Evolutionary conservation across 495 filamentous ascomycete genomes (phyloP).

Genomic region (Cercophora sp.): DNA sequence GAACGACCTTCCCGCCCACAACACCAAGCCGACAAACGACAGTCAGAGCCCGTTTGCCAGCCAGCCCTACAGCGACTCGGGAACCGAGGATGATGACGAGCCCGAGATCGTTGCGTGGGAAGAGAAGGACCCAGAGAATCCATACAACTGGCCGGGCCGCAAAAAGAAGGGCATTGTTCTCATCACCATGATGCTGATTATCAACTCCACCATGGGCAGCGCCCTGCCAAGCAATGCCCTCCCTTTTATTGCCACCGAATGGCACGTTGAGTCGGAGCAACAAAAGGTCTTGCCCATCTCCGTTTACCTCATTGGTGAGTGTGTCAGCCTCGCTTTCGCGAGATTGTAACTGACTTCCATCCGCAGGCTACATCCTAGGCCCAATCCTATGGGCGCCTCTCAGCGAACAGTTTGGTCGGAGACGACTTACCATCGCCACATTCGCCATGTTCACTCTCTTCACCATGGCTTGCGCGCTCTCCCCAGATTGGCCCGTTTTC

Average conservation of each 20-base stretch:
- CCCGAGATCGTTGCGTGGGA: slow-evolving; percentile 45
- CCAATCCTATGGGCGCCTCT: slow-evolving; percentile 65
- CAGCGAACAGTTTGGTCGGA: slow-evolving; percentile 68
- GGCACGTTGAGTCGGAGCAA: slow-evolving; percentile 51
- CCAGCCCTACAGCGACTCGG: slow-evolving; percentile 5
- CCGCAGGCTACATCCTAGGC: slow-evolving; percentile 23
- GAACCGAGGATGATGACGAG: slow-evolving; percentile 18
- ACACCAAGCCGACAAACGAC: no score
- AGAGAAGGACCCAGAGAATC: slow-evolving; percentile 48
- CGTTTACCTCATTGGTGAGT: slow-evolving; percentile 60
- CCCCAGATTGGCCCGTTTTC: slow-evolving; percentile 63
- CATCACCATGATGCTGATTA: slow-evolving; percentile 57
- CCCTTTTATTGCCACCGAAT: slow-evolving; percentile 54
- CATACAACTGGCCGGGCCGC: slow-evolving; percentile 53
- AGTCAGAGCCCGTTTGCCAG: no score
- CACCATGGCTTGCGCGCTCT: slow-evolving; percentile 64
- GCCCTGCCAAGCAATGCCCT: slow-evolving; percentile 63
- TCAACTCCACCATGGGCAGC: slow-evolving; percentile 73
- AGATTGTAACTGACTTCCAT: background rate
- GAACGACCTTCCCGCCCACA: slow-evolving; percentile 16
- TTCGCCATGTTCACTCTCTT: slow-evolving; percentile 63
- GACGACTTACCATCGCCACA: slow-evolving; percentile 53
- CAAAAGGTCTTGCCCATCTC: slow-evolving; percentile 69
- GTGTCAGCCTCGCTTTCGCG: background rate
- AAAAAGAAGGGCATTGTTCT: slow-evolving; percentile 57